Percentiles rank a stretch among this genome's conserved stretches.
Evolutionary conservation across 495 filamentous ascomycete species (phyloP).

Genomic region (Margaritispora aquatica): DNA sequence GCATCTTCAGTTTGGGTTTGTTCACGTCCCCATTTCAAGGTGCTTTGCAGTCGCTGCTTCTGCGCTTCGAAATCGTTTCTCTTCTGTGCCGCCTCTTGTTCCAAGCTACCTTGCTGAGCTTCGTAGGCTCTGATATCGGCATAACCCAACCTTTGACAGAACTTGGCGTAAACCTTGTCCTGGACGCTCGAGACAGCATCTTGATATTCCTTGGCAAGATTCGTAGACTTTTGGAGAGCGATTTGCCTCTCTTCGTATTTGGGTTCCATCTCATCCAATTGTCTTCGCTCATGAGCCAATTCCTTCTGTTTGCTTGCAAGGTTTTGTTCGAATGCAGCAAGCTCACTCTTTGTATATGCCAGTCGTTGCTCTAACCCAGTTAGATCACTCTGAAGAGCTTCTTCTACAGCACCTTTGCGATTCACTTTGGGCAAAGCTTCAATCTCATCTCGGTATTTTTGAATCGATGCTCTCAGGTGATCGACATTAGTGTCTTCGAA

Average conservation of each 20-base stretch:
- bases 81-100: constrained; percentile 83
- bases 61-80: constrained; percentile 81
- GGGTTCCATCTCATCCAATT: constrained; percentile 68
- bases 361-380: constrained; percentile 76
- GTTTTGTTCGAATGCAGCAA: constrained; percentile 78
- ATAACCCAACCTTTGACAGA: constrained; percentile 84
- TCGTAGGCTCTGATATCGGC: constrained; percentile 88
- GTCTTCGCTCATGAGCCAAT: constrained; percentile 59
- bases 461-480: constrained; percentile 57
- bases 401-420: constrained; percentile 68
- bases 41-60: constrained; percentile 71
- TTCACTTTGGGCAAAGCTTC: constrained; percentile 67
- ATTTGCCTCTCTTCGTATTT: constrained; percentile 68
- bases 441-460: constrained; percentile 69
- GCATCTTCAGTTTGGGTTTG: no score
- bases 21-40: constrained; percentile 65
- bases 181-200: constrained; percentile 78
- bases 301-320: constrained; percentile 81
- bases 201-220: constrained; percentile 60
- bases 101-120: constrained; percentile 81
- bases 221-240: constrained; percentile 58
- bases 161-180: constrained; percentile 80
- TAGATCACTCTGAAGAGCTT: constrained; percentile 73
- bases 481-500: constrained; percentile 90
- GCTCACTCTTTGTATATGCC: constrained; percentile 63